Evolutionary conservation across 805 yeast species (phyloP).

Genomic region (Yamadazyma phyllophila): DNA sequence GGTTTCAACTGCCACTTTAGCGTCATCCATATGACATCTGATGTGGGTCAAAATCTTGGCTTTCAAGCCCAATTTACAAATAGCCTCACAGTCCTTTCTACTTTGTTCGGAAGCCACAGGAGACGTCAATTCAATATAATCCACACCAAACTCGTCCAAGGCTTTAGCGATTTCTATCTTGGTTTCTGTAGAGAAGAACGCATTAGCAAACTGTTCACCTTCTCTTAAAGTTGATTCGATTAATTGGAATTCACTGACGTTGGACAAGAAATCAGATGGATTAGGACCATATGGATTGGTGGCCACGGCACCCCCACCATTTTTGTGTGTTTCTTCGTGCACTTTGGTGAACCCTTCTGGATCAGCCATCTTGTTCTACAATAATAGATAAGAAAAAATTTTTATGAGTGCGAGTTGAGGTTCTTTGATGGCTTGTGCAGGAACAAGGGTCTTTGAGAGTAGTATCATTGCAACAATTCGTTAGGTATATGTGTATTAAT

Average conservation of each 20-base stretch:
- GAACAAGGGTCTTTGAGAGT: not conserved
- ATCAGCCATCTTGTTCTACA: slow-evolving; percentile 20
- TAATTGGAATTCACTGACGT: slow-evolving; percentile 51
- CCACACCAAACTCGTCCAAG: slow-evolving; percentile 59
- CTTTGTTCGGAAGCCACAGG: slow-evolving; percentile 61
- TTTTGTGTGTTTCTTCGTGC: slow-evolving; percentile 31
- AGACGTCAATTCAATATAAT: slow-evolving; percentile 58
- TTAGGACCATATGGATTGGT: slow-evolving; percentile 58
- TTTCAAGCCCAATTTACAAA: slow-evolving; percentile 57
- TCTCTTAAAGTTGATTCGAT: slow-evolving; percentile 61
- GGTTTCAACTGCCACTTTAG: slow-evolving; percentile 57
- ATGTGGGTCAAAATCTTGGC: slow-evolving; percentile 59
- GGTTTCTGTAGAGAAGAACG: slow-evolving; percentile 56
- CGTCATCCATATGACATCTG: slow-evolving; percentile 63
- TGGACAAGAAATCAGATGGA: slow-evolving; percentile 56
- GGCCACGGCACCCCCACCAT: slow-evolving; percentile 10
- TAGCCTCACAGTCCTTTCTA: slow-evolving; percentile 55
- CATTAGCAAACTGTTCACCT: slow-evolving; percentile 63
- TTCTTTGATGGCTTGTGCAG: not conserved
- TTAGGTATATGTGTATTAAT: no score
- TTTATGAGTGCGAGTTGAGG: not conserved
- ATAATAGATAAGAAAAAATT: slow-evolving; percentile 3
- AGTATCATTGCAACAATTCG: no score
- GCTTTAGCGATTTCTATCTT: slow-evolving; percentile 60
- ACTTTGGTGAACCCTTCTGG: slow-evolving; percentile 37